Percentiles rank a stretch among this genome's conserved stretches.
phyloP scores from a whole-genome alignment of 208 protist genomes.

The Crithidia bombi region DNA sequence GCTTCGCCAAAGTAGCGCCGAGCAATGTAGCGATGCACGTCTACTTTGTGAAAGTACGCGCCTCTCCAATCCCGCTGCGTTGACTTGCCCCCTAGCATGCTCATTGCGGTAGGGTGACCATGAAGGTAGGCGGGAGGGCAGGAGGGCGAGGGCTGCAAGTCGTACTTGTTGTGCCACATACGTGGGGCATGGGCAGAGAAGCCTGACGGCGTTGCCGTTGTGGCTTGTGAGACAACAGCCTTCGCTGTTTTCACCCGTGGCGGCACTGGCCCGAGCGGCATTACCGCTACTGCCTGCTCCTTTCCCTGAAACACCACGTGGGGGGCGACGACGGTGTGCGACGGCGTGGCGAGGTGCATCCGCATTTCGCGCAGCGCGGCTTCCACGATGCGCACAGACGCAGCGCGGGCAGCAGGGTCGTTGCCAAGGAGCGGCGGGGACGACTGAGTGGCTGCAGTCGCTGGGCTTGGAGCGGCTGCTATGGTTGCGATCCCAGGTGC shows the following conservation, averaged over 20 bases:
- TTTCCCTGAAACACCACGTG: slow-evolving; percentile 44
- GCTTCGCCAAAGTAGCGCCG: slow-evolving; percentile 68
- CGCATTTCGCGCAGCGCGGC: slow-evolving; percentile 15
- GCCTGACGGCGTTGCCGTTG: neutral
- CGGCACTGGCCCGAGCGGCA: slow-evolving; percentile 29
- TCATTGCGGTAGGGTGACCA: neutral
- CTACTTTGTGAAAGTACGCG: slow-evolving; percentile 70
- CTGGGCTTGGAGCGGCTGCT: neutral
- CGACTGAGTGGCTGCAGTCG: neutral
- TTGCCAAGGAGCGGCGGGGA: neutral
- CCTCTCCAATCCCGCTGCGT: slow-evolving; percentile 50
- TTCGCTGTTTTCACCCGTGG: slow-evolving; percentile 3
- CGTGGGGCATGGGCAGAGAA: neutral
- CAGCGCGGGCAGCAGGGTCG: neutral
- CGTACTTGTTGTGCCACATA: slow-evolving; percentile 54
- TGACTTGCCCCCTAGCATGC: neutral
- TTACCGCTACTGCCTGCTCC: slow-evolving; percentile 37
- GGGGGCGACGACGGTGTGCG: slow-evolving; percentile 36
- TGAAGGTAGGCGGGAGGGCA: slow-evolving; percentile 15
- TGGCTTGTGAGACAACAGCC: neutral
- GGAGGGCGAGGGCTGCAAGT: slow-evolving; percentile 63
- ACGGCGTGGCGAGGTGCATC: slow-evolving; percentile 18
- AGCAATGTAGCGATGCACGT: slow-evolving; percentile 83
- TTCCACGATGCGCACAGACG: slow-evolving; percentile 22
- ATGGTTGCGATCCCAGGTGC: neutral